A percentile compares a stretch with the other conserved stretches of the same genome.
These are phyloP conservation scores for Podospora pseudoanserina DNA, from an alignment of 495 filamentous ascomycete species.

Conservation along the genomic window DNA sequence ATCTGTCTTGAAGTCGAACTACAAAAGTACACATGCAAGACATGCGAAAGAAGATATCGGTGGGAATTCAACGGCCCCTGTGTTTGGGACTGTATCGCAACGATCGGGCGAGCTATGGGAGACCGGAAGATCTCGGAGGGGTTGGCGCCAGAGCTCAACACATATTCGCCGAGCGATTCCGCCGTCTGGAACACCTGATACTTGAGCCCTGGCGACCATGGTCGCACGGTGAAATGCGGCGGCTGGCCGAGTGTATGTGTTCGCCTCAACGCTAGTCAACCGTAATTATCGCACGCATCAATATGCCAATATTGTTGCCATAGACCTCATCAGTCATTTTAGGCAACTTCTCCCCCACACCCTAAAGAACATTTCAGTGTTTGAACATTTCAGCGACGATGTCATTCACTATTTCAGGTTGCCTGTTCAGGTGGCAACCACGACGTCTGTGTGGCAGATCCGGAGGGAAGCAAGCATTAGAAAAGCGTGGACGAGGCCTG, in stretches of 20 bases:
- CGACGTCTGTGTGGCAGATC: conserved; percentile 21
- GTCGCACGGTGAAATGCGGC: conserved; percentile 3
- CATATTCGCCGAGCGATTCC: conserved; percentile 25
- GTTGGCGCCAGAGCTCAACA: conserved; percentile 28
- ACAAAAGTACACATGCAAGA: conserved; percentile 18
- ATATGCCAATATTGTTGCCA: neutral
- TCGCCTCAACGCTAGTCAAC: neutral
- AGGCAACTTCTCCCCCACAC: conserved; percentile 11
- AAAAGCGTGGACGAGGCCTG: no score
- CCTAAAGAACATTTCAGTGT: conserved; percentile 15
- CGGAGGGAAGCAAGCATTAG: conserved; percentile 13
- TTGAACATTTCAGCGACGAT: conserved; percentile 16
- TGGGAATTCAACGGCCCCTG: no score
- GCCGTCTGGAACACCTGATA: conserved; percentile 13
- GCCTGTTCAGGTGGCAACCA: conserved; percentile 18
- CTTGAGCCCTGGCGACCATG: conserved; percentile 22
- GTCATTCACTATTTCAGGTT: conserved; percentile 19
- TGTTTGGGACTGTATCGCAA: no score
- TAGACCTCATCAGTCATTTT: neutral
- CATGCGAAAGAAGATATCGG: conserved; percentile 12
- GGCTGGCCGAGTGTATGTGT: conserved; percentile 12
- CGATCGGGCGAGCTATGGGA: no score
- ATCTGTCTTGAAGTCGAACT: conserved; percentile 26
- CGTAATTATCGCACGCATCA: no score
- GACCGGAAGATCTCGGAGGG: conserved; percentile 9